Base-by-base conservation (phyloP, 306 rosid genomes). In the Herpetospermum pedunculosum region DNA sequence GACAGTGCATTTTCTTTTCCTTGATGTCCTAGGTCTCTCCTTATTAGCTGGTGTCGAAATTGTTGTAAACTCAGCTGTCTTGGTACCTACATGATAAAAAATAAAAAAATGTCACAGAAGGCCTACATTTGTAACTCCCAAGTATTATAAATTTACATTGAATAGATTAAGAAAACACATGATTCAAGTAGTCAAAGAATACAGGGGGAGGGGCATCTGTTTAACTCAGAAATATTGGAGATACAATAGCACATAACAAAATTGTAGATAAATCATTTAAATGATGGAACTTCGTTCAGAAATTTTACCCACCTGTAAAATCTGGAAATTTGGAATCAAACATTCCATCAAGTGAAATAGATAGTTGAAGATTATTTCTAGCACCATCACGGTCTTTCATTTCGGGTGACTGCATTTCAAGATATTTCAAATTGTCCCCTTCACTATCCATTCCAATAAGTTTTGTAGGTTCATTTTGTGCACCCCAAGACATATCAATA, bases 1-100 rank as follows among this genome's bases (percentile, higher is more conserved):
- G 73, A 87, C 6, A 70, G 75, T 44, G 59, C 70, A 47, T 84
- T 85, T 91, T 80, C 97, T 88, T 85, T 89, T 89, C 80, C 77
- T 86, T 40, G 87, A 80, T 75, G 73, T 58, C 62, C 38, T 64
- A 35, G 83, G 76, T 44, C 34, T 69, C 72, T 85, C 90, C 69
- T 70, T 86, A 16, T 53, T 65, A 71, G 85, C 79, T 62, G 96
- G 98, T 76, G 96, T 89, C 12, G 73, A 70, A 81, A 89, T 63
- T 77, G 30, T 81, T 80, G 73, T 65, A 30, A 74, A 78, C 41
- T 81, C 85, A n/a, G 88, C 77, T 41, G 74, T 52, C 43, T 83
- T 52, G 69, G 63, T 71, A 79, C 86, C 98, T 92, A 88, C 75
- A 75, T 38, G 6, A n/a, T n/a, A n/a, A n/a, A n/a, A n/a, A n/a